Percentiles rank a stretch among this genome's conserved stretches.
Conservation (phyloP, 1,284 basidiomycete genomes). For the Volvariella volvacea region DNA sequence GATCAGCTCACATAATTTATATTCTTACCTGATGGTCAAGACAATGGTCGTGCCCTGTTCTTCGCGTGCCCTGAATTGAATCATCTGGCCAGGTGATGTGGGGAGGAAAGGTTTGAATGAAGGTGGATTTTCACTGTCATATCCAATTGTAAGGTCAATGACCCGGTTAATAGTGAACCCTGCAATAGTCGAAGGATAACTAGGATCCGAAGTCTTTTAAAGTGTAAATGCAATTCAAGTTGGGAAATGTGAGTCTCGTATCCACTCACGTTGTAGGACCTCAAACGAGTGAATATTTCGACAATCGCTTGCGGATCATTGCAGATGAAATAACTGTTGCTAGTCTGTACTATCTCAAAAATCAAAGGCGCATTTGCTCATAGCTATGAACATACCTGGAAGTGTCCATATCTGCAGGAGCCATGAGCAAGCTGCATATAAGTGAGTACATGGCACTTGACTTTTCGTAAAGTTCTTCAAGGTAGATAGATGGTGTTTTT, state of each 20-base stretch:
- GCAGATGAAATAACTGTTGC: slow-evolving; percentile 79
- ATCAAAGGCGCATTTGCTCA: neutral
- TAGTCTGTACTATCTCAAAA: slow-evolving; percentile 41
- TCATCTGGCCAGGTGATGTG: slow-evolving; percentile 77
- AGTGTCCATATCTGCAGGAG: slow-evolving; percentile 43
- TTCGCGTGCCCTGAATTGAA: slow-evolving; percentile 60
- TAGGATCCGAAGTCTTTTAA: slow-evolving; percentile 14
- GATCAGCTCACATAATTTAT: neutral
- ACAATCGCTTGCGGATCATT: slow-evolving; percentile 55
- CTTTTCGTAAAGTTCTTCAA: slow-evolving; percentile 63
- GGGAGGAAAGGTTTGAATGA: slow-evolving; percentile 59
- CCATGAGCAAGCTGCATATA: neutral
- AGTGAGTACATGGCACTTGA: slow-evolving; percentile 21
- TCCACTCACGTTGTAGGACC: slow-evolving; percentile 45
- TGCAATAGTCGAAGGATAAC: slow-evolving; percentile 59
- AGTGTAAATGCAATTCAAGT: neutral
- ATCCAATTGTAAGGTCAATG: slow-evolving; percentile 70
- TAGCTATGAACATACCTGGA: slow-evolving; percentile 16
- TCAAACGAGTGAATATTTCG: slow-evolving; percentile 59
- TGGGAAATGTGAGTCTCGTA: no score
- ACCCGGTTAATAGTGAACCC: slow-evolving; percentile 54
- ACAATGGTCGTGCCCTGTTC: slow-evolving; percentile 44
- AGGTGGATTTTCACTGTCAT: slow-evolving; percentile 67
- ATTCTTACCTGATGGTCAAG: slow-evolving; percentile 54
- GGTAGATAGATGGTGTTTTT: slow-evolving; percentile 46